phyloP scores from a whole-genome alignment of 352 stramenopile species.

The Phytophthora hibernalis region DNA sequence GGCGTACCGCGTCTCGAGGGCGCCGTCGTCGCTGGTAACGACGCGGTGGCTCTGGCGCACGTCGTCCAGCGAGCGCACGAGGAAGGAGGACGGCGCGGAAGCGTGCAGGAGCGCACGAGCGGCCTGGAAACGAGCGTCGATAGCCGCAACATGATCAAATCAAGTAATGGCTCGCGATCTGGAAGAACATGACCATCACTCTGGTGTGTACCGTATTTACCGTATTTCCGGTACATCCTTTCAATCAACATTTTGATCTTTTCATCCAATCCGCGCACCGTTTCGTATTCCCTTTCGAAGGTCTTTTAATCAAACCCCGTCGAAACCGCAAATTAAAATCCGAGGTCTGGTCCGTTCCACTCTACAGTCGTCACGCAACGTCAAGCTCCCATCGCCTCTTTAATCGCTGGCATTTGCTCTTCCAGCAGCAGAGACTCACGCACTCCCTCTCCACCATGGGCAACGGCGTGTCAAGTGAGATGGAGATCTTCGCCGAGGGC shows the following conservation, averaged over 20 bases:
- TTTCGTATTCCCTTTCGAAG: background rate
- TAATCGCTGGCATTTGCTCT: conserved; percentile 2
- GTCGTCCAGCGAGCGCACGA: conserved; percentile 65
- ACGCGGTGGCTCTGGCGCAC: conserved; percentile 50
- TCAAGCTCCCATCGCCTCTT: background rate
- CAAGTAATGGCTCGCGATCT: background rate
- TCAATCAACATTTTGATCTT: background rate
- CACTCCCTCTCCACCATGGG: conserved; percentile 49
- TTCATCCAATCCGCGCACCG: background rate
- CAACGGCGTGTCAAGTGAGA: conserved; percentile 74
- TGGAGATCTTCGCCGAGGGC: conserved; percentile 85
- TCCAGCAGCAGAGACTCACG: background rate
- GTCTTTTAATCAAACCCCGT: background rate
- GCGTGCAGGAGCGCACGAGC: conserved; percentile 48
- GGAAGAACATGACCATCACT: background rate
- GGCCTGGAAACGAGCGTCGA: conserved; percentile 7
- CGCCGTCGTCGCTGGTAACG: conserved; percentile 50
- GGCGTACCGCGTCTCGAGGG: conserved; percentile 63
- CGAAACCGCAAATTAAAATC: background rate
- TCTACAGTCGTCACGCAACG: background rate
- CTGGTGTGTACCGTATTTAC: background rate
- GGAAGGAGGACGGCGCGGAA: conserved; percentile 45
- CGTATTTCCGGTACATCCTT: background rate
- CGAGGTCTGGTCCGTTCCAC: background rate
- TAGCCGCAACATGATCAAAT: conserved; percentile 18